Evolutionary conservation across 495 filamentous ascomycete genomes (phyloP).

Genomic region (Tuber borchii): DNA sequence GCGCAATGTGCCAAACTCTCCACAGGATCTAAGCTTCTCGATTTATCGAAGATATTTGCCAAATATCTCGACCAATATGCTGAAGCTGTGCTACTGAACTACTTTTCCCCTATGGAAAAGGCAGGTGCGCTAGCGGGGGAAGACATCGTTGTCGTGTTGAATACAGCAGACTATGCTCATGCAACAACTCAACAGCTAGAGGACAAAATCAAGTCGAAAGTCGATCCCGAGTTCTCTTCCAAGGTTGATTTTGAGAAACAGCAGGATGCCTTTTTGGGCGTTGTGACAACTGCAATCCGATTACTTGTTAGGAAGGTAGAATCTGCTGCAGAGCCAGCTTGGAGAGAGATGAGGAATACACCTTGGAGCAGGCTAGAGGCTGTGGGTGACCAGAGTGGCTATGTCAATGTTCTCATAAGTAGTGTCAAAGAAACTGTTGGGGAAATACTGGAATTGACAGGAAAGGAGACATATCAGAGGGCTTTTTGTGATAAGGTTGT

Average conservation of each 20-base stretch:
- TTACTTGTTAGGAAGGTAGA: constrained; percentile 79
- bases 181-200: constrained; percentile 84
- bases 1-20: constrained; percentile 95
- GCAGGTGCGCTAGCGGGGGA: constrained; percentile 55
- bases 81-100: constrained; percentile 78
- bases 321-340: constrained; percentile 69
- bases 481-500: constrained; percentile 93
- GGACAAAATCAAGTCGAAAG: constrained; percentile 83
- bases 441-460: constrained; percentile 70
- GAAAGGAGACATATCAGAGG: constrained; percentile 87
- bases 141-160: constrained; percentile 77
- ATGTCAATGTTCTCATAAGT: constrained; percentile 71
- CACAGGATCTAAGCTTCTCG: constrained; percentile 75
- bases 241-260: constrained; percentile 85
- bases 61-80: constrained; percentile 95
- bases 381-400: constrained; percentile 92
- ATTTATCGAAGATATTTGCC: constrained; percentile 74
- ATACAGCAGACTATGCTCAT: constrained; percentile 97
- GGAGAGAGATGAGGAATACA: constrained; percentile 95
- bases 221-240: constrained; percentile 67
- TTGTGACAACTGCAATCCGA: constrained; percentile 79
- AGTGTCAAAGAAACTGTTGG: constrained; percentile 61
- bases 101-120: constrained; percentile 51
- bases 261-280: constrained; percentile 89
- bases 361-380: constrained; percentile 92